Evolutionary conservation across 768 basidiomycete genomes (phyloP), one percentile per base, ranked within the genome.

Genomic region (Podaxis sp.): DNA sequence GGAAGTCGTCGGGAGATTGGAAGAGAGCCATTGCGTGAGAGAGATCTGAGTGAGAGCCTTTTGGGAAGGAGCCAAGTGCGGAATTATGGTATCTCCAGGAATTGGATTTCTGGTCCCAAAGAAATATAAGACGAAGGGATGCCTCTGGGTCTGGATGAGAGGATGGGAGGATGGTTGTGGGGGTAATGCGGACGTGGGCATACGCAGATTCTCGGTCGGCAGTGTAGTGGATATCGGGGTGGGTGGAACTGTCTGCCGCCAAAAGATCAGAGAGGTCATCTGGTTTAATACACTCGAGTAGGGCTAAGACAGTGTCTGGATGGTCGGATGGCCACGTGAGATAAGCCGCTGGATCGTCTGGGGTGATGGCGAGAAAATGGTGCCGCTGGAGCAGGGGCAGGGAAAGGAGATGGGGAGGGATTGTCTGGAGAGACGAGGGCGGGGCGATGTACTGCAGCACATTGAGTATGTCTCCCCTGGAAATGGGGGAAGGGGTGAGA

Each of bases 71-170:
- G 87, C 91, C 90, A 68, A 82, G 70, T 40, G 82, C 77, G 38
- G 82, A 73, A 72, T 91, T 87, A 73, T 90, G 88, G 69, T 89
- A 93, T 69, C 78, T 85, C 91, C 91, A 93, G 20, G 74, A 75
- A 56, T 64, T 68, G 28, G 73, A 72, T 15, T 66, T 54, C 30
- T 64, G 48, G 70, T 90, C 84, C 87, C 87, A 90, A 38, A 82
- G 84, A 71, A 93, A 90, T 66, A 91, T 75, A 53, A 92, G 77
- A 65, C 89, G 82, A 65, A 89, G 74, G 53, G 60, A 58, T 40
- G 52, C 24, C n/a, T 28, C 20, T 56, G 52, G 36, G 56, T 30
- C 49, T 26, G 52, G 54, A 61, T 54, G 60, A 12, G 40, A 60
- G 73, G 66, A 60, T 62, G 37, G 66, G 59, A 59, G 67, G 66